Evolutionary conservation across 768 basidiomycete species (phyloP).

Genomic region (Xerocomus potaroensis): DNA sequence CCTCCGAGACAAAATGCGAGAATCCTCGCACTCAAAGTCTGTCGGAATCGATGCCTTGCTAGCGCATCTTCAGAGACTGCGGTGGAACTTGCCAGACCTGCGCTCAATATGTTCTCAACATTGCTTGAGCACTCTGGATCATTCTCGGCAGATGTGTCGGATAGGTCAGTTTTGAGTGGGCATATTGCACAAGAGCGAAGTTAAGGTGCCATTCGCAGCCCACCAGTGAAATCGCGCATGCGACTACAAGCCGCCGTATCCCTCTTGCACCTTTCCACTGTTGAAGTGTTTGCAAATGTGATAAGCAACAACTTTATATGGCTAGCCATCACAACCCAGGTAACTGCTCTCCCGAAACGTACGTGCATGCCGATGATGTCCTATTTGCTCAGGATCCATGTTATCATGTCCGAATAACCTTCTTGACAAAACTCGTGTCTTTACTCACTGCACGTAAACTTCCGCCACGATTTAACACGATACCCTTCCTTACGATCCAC

Average conservation of each 20-base stretch:
- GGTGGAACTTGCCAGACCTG: slow-evolving; percentile 65
- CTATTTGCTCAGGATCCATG: slow-evolving; percentile 64
- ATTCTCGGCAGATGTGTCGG: slow-evolving; percentile 48
- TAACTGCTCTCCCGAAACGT: slow-evolving; percentile 30
- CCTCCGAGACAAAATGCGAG: slow-evolving; percentile 60
- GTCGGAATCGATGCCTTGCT: slow-evolving; percentile 73
- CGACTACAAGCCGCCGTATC: slow-evolving; percentile 80
- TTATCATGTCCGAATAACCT: slow-evolving; percentile 76
- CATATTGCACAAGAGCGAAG: not conserved
- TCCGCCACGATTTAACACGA: slow-evolving; percentile 68
- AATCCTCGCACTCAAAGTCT: slow-evolving; percentile 73
- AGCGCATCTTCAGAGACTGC: slow-evolving; percentile 57
- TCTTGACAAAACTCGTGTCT: slow-evolving; percentile 69
- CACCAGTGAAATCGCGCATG: slow-evolving; percentile 67
- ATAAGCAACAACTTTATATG: slow-evolving; percentile 61
- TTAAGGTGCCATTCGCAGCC: slow-evolving; percentile 35
- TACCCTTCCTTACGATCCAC: slow-evolving; percentile 85
- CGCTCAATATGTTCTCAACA: slow-evolving; percentile 69
- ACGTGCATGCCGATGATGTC: not conserved
- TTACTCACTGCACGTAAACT: slow-evolving; percentile 64
- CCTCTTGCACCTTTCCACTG: slow-evolving; percentile 69
- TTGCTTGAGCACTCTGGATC: slow-evolving; percentile 70
- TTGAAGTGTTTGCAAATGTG: slow-evolving; percentile 51
- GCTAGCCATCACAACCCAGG: slow-evolving; percentile 75
- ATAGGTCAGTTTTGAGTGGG: slow-evolving; percentile 39